These are phyloP conservation scores for Rubroboletus satanas DNA, from an alignment of 768 basidiomycete species.

Conservation along the genomic window DNA sequence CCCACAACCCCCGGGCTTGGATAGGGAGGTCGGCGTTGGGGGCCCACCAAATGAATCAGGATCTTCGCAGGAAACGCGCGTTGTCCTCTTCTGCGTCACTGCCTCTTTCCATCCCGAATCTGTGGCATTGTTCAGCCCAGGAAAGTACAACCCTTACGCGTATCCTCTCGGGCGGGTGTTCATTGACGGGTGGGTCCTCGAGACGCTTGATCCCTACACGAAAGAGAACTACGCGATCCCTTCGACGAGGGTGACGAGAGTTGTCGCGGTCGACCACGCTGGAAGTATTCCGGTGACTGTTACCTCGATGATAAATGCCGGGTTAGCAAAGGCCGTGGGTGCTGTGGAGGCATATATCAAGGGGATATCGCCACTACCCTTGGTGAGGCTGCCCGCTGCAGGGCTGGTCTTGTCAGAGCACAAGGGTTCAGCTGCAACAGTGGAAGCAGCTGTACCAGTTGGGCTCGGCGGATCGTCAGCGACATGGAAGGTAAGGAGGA, in stretches of 20 bases:
- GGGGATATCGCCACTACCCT: conserved; percentile 58
- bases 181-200: conserved; percentile 92
- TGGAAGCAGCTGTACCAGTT: conserved; percentile 32
- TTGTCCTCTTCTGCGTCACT: conserved; percentile 77
- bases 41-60: conserved; percentile 25
- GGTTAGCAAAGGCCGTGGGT: conserved; percentile 67
- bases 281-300: conserved; percentile 82
- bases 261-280: conserved; percentile 82
- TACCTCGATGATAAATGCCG: conserved; percentile 80
- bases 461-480: conserved; percentile 28
- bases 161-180: conserved; percentile 79
- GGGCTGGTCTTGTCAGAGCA: conserved; percentile 57
- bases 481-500: conserved; percentile 56
- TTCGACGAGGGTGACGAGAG: conserved; percentile 81
- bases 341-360: conserved; percentile 74
- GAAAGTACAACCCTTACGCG: conserved; percentile 71
- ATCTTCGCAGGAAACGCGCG: conserved; percentile 41
- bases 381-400: conserved; percentile 63
- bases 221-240: conserved; percentile 93
- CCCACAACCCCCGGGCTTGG: conserved; percentile 34
- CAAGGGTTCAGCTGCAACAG: conserved; percentile 30
- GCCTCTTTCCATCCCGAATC: conserved; percentile 77
- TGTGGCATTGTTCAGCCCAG: conserved; percentile 47
- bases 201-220: conserved; percentile 94
- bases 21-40: conserved; percentile 38